phyloP scores from a whole-genome alignment of 371 early-diverging fungal genomes.

The Actinomortierella wolfii region DNA sequence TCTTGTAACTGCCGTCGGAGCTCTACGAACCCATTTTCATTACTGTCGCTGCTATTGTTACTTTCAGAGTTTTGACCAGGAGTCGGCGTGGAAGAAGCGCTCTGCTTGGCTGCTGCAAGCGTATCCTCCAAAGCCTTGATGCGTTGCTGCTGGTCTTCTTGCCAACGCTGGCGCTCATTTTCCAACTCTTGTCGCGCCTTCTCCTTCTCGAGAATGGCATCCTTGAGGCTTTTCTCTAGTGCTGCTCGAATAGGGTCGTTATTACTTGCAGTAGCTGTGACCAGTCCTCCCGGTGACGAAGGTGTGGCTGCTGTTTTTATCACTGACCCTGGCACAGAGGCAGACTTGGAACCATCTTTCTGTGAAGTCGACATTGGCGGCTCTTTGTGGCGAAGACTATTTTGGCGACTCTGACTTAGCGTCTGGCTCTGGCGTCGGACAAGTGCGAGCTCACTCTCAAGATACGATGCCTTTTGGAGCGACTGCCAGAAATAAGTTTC shows the following conservation, averaged over 20 bases:
- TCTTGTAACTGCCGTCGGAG: conserved; percentile 29
- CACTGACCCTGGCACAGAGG: no score
- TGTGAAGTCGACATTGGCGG: neutral
- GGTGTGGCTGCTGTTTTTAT: neutral
- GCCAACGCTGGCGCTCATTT: conserved; percentile 43
- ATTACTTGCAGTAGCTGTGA: neutral
- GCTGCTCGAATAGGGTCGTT: conserved; percentile 33
- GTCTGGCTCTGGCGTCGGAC: conserved; percentile 27
- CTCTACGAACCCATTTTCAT: neutral
- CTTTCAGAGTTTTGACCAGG: no score
- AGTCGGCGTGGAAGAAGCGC: no score
- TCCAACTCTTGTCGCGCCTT: conserved; percentile 40
- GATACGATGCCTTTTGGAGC: conserved; percentile 18
- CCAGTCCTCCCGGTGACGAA: neutral
- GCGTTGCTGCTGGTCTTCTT: conserved; percentile 41
- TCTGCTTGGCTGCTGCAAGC: conserved; percentile 24
- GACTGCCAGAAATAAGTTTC: conserved; percentile 21
- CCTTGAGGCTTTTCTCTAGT: conserved; percentile 38
- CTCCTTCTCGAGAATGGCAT: conserved; percentile 37
- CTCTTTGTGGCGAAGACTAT: conserved; percentile 26
- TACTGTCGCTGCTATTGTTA: no score
- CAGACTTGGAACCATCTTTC: no score
- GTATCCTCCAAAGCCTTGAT: conserved; percentile 39
- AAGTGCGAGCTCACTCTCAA: conserved; percentile 29
- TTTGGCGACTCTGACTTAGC: conserved; percentile 30